phyloP scores from a whole-genome alignment of 2,329 filamentous ascomycete species.

The Harringtonia aguacate region DNA sequence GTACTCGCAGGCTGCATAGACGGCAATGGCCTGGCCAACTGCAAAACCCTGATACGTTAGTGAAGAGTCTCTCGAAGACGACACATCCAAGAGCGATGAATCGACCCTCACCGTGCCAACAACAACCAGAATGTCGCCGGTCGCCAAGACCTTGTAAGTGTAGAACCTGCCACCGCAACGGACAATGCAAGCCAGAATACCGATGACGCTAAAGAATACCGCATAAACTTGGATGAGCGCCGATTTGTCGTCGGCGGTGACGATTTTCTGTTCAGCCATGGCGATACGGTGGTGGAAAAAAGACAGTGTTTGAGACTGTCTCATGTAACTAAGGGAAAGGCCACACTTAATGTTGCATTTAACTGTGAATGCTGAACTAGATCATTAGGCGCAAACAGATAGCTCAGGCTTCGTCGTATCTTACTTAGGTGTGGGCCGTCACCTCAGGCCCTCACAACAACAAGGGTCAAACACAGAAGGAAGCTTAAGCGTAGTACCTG shows the following conservation, averaged over 20 bases:
- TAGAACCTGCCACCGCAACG: neutral
- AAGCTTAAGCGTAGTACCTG: too few species aligned
- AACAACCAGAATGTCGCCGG: neutral
- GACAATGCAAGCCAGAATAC: neutral
- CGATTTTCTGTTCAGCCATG: constrained; percentile 1
- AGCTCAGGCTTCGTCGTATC: too few species aligned
- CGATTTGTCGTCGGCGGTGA: constrained; percentile 5
- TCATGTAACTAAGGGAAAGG: too few species aligned
- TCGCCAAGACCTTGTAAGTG: neutral
- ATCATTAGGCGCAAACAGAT: too few species aligned
- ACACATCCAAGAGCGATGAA: neutral
- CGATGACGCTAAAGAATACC: neutral
- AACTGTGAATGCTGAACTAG: too few species aligned
- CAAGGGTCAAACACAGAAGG: too few species aligned
- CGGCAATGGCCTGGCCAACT: constrained; percentile 1
- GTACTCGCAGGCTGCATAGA: constrained; percentile 1
- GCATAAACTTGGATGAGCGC: constrained; percentile 1
- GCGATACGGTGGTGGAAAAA: too few species aligned
- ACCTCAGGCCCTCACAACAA: too few species aligned
- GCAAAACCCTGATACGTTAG: neutral
- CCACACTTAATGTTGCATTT: too few species aligned
- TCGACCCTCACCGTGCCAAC: neutral
- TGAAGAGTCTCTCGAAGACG: neutral
- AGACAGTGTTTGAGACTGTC: too few species aligned
- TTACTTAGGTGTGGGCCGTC: too few species aligned